A percentile compares a stretch with the other conserved stretches of the same genome.
Conservation (phyloP, 2,329 filamentous ascomycete genomes). For the Aureobasidium uvarum region DNA sequence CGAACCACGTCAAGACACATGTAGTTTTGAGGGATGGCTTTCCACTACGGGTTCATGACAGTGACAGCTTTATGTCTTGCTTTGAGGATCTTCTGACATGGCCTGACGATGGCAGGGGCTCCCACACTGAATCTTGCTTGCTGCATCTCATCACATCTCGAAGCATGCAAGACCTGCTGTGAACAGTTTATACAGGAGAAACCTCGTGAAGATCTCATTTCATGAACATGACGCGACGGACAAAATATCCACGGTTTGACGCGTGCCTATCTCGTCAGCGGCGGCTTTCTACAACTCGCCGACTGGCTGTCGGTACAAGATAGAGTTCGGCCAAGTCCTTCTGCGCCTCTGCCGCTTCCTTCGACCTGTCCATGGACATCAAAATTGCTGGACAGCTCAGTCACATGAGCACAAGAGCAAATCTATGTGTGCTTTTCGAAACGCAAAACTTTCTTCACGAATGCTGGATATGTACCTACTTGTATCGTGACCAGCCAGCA, state of each 20-base stretch:
- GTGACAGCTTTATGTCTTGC: background rate
- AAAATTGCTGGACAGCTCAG: background rate
- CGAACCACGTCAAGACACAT: background rate
- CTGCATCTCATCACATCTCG: background rate
- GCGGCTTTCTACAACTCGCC: background rate
- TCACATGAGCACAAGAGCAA: background rate
- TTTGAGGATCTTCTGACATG: background rate
- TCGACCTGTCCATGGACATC: background rate
- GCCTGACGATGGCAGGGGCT: conserved; percentile 1
- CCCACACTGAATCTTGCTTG: background rate
- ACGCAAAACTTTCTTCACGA: background rate
- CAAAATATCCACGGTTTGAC: background rate
- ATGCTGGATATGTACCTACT: background rate
- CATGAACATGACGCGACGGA: conserved; percentile 11
- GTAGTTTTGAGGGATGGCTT: background rate
- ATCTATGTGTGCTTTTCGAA: background rate
- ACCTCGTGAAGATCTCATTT: background rate
- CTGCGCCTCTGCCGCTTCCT: conserved; percentile 8
- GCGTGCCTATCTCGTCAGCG: conserved; percentile 17
- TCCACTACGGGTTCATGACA: background rate
- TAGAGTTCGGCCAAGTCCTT: background rate
- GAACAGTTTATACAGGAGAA: background rate
- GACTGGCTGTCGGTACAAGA: background rate
- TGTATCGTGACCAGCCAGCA: background rate
- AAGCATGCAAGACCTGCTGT: conserved; percentile 7